These are phyloP conservation scores for Hypoxylon rickii DNA, from an alignment of 495 filamentous ascomycete species.

Conservation along the genomic window DNA sequence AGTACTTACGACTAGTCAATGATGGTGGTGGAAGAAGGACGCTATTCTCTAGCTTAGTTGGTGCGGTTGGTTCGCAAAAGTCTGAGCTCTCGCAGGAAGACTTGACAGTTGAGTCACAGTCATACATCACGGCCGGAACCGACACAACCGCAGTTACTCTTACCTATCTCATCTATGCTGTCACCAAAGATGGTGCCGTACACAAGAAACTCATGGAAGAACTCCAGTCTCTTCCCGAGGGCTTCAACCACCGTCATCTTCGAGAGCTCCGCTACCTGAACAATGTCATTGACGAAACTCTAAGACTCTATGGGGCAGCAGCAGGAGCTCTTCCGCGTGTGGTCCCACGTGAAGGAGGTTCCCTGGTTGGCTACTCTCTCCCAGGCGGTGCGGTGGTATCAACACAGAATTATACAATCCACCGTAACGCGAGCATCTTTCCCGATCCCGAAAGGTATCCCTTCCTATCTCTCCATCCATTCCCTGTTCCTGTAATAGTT, in stretches of 20 bases:
- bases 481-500: neutral
- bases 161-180: conserved; percentile 49
- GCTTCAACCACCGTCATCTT: conserved; percentile 42
- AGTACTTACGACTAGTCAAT: neutral
- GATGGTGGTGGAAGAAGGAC: neutral
- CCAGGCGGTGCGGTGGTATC: conserved; percentile 34
- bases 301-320: conserved; percentile 59
- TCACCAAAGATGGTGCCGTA: conserved; percentile 37
- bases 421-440: conserved; percentile 38
- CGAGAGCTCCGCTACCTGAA: conserved; percentile 53
- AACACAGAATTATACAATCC: conserved; percentile 43
- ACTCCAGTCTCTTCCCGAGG: conserved; percentile 39
- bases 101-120: conserved; percentile 40
- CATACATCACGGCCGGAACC: conserved; percentile 54
- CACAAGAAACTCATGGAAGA: conserved; percentile 48
- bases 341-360: conserved; percentile 27
- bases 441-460: conserved; percentile 30
- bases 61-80: neutral
- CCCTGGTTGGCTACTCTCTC: conserved; percentile 35
- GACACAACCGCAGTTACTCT: conserved; percentile 55
- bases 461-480: neutral
- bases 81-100: neutral
- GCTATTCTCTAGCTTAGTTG: conserved; percentile 2
- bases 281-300: conserved; percentile 57
- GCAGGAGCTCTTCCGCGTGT: conserved; percentile 47